A percentile compares a stretch with the other conserved stretches of the same genome.
Conservation (phyloP, 495 filamentous ascomycete genomes). For the Penicillium crystallinum region DNA sequence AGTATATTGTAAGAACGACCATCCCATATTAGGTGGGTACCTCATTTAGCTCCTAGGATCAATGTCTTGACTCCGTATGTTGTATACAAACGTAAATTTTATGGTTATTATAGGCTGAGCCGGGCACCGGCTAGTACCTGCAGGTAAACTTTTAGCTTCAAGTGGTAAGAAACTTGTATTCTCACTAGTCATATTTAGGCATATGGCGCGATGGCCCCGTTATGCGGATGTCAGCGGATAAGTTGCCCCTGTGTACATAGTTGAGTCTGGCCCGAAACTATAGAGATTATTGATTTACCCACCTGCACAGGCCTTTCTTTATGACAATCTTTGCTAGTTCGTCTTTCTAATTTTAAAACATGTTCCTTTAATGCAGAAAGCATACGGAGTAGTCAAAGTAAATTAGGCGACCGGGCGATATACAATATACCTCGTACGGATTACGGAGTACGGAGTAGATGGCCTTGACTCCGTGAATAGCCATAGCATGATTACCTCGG, state of each 20-base stretch:
- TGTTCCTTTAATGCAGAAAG: background rate
- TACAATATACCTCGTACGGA: too few relatives aligned
- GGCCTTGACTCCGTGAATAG: too few relatives aligned
- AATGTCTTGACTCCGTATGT: too few relatives aligned
- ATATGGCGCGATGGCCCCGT: slow-evolving; percentile 1
- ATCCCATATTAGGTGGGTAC: too few relatives aligned
- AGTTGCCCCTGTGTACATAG: background rate
- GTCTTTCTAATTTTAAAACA: background rate
- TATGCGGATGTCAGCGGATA: slow-evolving; percentile 1
- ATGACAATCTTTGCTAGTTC: background rate
- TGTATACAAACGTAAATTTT: too few relatives aligned
- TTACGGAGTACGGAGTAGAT: too few relatives aligned
- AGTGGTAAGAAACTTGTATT: background rate
- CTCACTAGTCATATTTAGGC: background rate
- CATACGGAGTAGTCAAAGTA: background rate
- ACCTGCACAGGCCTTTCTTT: background rate
- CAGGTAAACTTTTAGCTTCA: background rate
- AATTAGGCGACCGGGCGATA: background rate
- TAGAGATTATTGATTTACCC: background rate
- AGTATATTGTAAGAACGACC: too few relatives aligned
- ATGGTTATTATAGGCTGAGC: background rate
- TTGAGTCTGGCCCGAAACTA: background rate
- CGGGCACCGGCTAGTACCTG: background rate
- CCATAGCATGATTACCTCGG: background rate
- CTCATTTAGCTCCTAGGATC: too few relatives aligned